Evolutionary conservation across 2,329 filamentous ascomycete genomes (phyloP).

Genomic region (Leptographium galeiforme): DNA sequence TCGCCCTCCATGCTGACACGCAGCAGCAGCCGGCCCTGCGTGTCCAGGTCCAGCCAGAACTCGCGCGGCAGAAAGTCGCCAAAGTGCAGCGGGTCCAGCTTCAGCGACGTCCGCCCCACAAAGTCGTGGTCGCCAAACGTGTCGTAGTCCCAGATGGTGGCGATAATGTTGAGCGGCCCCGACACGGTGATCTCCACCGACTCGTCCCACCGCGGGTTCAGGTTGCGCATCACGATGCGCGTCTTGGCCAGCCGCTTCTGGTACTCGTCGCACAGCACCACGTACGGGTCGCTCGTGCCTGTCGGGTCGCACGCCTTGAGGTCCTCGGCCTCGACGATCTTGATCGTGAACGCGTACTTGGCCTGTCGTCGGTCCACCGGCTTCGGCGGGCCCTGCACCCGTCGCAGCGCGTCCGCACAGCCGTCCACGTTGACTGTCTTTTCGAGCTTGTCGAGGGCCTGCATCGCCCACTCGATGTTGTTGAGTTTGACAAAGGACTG

Average conservation of each 20-base stretch:
- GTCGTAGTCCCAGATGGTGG: conserved; percentile 97
- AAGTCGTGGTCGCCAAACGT: conserved; percentile 95
- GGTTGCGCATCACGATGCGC: conserved; percentile 73
- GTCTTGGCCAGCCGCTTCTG: conserved; percentile 95
- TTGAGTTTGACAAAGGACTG: conserved; percentile 96
- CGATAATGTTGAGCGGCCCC: conserved; percentile 84
- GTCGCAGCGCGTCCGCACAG: conserved; percentile 70
- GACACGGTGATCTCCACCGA: conserved; percentile 90
- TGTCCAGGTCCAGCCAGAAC: conserved; percentile 96
- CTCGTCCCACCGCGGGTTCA: conserved; percentile 96
- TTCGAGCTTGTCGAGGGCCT: conserved; percentile 83
- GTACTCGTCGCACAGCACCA: conserved; percentile 93
- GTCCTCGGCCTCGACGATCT: conserved; percentile 95
- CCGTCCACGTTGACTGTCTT: conserved; percentile 81
- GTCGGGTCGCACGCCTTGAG: conserved; percentile 96
- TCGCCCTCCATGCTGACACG: conserved; percentile 98
- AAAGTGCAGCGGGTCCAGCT: conserved; percentile 96
- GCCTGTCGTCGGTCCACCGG: conserved; percentile 51
- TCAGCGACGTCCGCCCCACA: conserved; percentile 89
- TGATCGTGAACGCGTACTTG: conserved; percentile 97
- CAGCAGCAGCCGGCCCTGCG: conserved; percentile 77
- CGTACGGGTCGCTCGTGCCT: conserved; percentile 89
- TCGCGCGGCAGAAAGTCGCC: conserved; percentile 90
- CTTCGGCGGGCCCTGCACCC: conserved; percentile 56
- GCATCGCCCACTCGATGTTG: conserved; percentile 89